A percentile compares a stretch with the other conserved stretches of the same genome.
Conservation (phyloP, 2,329 filamentous ascomycete species). For the Fusarium liriodendri region DNA sequence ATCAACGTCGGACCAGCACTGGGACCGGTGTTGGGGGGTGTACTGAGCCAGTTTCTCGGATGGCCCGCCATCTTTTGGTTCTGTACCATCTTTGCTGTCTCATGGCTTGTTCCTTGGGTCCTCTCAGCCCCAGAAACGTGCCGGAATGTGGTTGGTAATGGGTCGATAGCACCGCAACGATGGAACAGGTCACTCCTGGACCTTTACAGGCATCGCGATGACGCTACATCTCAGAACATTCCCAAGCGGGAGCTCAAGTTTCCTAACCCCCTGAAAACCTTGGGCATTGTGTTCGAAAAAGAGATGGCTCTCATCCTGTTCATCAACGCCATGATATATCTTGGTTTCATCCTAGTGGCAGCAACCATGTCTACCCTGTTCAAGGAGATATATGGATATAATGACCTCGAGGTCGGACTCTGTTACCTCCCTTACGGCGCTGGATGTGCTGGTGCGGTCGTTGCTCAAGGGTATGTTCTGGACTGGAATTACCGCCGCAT, state of each 20-base stretch:
- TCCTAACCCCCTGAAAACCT: constrained; percentile 68
- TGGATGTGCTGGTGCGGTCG: constrained; percentile 60
- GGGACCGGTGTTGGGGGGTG: constrained; percentile 72
- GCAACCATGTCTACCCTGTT: constrained; percentile 65
- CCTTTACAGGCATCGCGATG: constrained; percentile 53
- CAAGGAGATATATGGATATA: constrained; percentile 62
- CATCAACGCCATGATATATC: constrained; percentile 65
- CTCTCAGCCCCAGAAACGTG: constrained; percentile 70
- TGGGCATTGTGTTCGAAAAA: constrained; percentile 66
- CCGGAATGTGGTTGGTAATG: constrained; percentile 70
- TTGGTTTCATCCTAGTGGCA: constrained; percentile 66
- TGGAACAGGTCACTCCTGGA: constrained; percentile 70
- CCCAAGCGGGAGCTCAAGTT: constrained; percentile 58
- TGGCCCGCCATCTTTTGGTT: constrained; percentile 81
- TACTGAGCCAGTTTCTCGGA: constrained; percentile 71
- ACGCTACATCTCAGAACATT: constrained; percentile 48
- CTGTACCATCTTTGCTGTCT: constrained; percentile 64
- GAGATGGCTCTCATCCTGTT: constrained; percentile 66
- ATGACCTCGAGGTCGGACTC: constrained; percentile 63
- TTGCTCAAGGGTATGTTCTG: constrained; percentile 67
- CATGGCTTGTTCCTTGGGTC: constrained; percentile 65
- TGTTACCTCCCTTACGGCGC: constrained; percentile 67
- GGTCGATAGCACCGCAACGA: constrained; percentile 66
- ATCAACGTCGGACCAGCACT: constrained; percentile 66
- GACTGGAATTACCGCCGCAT: constrained; percentile 79